Base-by-base conservation (phyloP, 352 stramenopile species). In the Globisporangium recalcitrans region DNA sequence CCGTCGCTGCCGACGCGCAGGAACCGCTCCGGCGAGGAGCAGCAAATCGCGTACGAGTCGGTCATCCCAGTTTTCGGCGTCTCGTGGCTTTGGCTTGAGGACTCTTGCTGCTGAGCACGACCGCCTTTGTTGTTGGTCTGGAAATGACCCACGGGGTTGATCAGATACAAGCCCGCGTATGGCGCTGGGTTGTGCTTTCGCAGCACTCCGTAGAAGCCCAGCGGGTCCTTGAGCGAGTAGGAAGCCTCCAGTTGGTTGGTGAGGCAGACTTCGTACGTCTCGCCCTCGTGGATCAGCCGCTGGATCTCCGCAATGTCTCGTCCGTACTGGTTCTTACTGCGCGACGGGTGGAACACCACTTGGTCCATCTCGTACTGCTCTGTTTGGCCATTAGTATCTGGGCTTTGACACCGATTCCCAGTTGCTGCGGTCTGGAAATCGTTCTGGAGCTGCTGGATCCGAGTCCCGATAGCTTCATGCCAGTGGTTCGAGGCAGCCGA, bases 251-350 rank as follows among this genome's bases (percentile, higher is more conserved):
- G 75, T 64, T 98, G 87, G 76, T 98, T 98, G 2, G 96, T 99
- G 34, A 99, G 69, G 66, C 96, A 99, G 26, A 98, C 78, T 74
- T 99, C 95, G 70, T 99, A 99, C 26, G 93, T 97, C 69, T 98
- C 94, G 14, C 95, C 95, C 19, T 82, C 79, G 54, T 86, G 77
- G 61, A 98, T 98, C 51, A 97, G 68, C 48, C 93, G 77, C 59
- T 97, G 89, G 59, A 96, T 96, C 32, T 85, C 69, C 5, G 70
- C 68, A 62, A 98, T 97, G 64, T 97, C 85, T 6, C 71, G 54
- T 40, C 95, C 62, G 64, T 98, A 98, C 69, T 87, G 79, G 29
- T 68, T 72, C 14, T 81, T 83, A 26, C 68, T 84, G 19, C 82
- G 77, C 3, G 77, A 90, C 10, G 85, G 78, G 57, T 64, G 63